A percentile compares a stretch with the other conserved stretches of the same genome.
phyloP scores from a whole-genome alignment of 257 asterid genomes.

The Schizonepeta tenuifolia region DNA sequence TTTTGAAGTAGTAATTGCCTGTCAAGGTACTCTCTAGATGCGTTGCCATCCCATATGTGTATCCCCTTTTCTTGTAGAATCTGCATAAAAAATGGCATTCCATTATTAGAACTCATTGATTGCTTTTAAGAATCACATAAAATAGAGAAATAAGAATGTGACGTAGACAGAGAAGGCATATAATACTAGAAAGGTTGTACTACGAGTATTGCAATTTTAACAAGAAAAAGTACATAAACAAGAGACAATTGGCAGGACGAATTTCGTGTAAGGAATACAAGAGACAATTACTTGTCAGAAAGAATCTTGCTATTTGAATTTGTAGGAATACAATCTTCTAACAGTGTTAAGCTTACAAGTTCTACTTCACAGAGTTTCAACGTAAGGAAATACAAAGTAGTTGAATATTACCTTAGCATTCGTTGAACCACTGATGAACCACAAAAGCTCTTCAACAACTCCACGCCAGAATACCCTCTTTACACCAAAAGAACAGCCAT shows the following conservation, averaged over 20 bases:
- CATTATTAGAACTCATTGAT: not conserved
- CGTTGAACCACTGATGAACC: slow-evolving; percentile 99
- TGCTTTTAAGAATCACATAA: not conserved
- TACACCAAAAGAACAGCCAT: slow-evolving; percentile 17
- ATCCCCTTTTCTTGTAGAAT: slow-evolving; percentile 69
- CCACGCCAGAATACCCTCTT: slow-evolving; percentile 97
- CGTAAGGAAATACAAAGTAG: not conserved
- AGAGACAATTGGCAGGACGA: not conserved
- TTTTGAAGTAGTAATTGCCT: slow-evolving; percentile 44
- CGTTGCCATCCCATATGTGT: slow-evolving; percentile 83
- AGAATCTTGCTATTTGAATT: not conserved
- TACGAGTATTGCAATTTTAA: not conserved
- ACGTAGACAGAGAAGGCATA: not conserved
- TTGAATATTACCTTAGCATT: slow-evolving; percentile 74
- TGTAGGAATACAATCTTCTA: not conserved
- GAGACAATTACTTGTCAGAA: not conserved
- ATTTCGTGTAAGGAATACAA: not conserved
- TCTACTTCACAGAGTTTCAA: not conserved
- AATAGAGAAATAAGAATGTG: not conserved
- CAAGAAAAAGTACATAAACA: not conserved
- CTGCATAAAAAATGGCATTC: slow-evolving; percentile 41
- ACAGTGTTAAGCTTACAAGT: not conserved
- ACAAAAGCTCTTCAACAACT: slow-evolving; percentile 94
- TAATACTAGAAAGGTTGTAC: not conserved
- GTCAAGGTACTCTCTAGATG: slow-evolving; percentile 76